Evolutionary conservation across 192 early-diverging fungal genomes (phyloP).

Genomic region (Backusella sp.): DNA sequence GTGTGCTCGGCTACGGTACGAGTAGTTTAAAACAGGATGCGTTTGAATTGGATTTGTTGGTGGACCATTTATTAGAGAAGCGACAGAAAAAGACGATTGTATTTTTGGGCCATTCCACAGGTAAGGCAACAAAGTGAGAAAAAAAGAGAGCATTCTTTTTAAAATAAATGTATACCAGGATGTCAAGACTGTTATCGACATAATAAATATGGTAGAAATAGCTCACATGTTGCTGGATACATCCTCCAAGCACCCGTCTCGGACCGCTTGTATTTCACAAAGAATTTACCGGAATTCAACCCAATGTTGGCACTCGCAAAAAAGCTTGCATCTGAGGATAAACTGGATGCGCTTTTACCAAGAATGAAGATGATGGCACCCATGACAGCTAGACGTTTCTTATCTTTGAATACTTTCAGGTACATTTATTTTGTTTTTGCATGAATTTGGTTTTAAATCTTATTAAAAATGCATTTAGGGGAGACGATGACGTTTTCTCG

Average conservation of each 20-base stretch:
- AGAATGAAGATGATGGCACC: conserved; percentile 30
- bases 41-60: conserved; percentile 36
- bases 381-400: conserved; percentile 41
- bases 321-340: conserved; percentile 33
- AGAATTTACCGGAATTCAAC: conserved; percentile 24
- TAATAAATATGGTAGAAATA: conserved; percentile 25
- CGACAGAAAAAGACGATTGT: conserved; percentile 32
- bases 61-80: conserved; percentile 28
- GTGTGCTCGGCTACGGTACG: conserved; percentile 43
- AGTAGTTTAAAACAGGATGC: conserved; percentile 35
- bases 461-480: background rate
- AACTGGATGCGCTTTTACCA: conserved; percentile 41
- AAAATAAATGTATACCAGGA: too few relatives aligned
- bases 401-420: conserved; percentile 35
- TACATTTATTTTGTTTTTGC: conserved; percentile 13
- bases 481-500: conserved; percentile 8
- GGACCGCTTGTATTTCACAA: conserved; percentile 36
- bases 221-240: conserved; percentile 25
- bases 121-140: background rate
- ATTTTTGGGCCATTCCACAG: conserved; percentile 47
- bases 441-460: background rate
- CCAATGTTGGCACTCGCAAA: conserved; percentile 32
- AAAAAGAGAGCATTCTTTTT: too few relatives aligned
- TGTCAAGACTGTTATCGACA: conserved; percentile 39
- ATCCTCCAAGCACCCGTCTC: conserved; percentile 47